Percentiles rank a stretch among this genome's conserved stretches.
These are phyloP conservation scores for Pleurotus salmoneostramineus DNA, from an alignment of 768 basidiomycete genomes.

Conservation along the genomic window DNA sequence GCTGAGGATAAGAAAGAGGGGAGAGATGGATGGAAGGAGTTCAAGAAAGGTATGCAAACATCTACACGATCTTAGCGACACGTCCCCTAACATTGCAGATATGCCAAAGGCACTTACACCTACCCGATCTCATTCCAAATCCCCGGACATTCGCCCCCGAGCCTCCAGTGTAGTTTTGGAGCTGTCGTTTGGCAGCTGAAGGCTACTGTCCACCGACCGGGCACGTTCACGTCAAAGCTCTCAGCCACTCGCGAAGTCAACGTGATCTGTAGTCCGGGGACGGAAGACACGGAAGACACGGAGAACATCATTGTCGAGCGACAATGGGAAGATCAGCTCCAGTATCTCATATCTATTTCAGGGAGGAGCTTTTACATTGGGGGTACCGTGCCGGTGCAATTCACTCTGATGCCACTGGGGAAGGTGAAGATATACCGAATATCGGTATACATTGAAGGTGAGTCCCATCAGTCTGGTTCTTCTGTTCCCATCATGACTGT, in stretches of 20 bases:
- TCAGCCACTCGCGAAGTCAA: slow-evolving; percentile 66
- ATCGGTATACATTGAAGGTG: slow-evolving; percentile 77
- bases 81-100: not conserved
- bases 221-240: slow-evolving; percentile 73
- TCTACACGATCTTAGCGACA: not conserved
- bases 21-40: slow-evolving; percentile 76
- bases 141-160: slow-evolving; percentile 75
- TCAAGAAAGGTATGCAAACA: slow-evolving; percentile 65
- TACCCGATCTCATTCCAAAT: slow-evolving; percentile 93
- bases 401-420: slow-evolving; percentile 79
- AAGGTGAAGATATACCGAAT: slow-evolving; percentile 82
- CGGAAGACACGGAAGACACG: slow-evolving; percentile 82
- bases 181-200: slow-evolving; percentile 75
- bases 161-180: slow-evolving; percentile 71
- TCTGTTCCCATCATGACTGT: too few species aligned
- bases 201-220: slow-evolving; percentile 80
- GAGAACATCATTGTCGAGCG: slow-evolving; percentile 81
- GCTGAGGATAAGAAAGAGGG: slow-evolving; percentile 35
- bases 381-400: slow-evolving; percentile 70
- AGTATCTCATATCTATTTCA: slow-evolving; percentile 73
- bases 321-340: slow-evolving; percentile 87
- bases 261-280: slow-evolving; percentile 71
- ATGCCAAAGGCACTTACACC: slow-evolving; percentile 72
- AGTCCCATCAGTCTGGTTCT: slow-evolving; percentile 12
- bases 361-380: slow-evolving; percentile 82